Percentiles rank a stretch among this genome's conserved stretches.
Evolutionary conservation across 306 rosid genomes (phyloP).

Genomic region (Castanopsis chinensis): DNA sequence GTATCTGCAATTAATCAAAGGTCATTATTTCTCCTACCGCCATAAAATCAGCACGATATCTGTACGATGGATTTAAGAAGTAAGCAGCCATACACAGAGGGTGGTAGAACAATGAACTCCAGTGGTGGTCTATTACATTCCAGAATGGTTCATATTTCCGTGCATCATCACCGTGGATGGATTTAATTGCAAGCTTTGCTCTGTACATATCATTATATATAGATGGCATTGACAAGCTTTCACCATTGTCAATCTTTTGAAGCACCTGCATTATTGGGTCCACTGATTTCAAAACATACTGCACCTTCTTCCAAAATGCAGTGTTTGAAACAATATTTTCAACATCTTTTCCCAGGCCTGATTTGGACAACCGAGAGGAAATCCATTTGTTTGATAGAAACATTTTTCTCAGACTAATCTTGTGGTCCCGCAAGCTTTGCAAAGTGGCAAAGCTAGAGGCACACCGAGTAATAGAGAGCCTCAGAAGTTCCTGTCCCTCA

Average conservation of each 20-base stretch:
- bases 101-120: constrained; percentile 77
- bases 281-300: constrained; percentile 62
- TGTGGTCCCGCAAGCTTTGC: constrained; percentile 74
- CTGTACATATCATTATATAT: constrained; percentile 75
- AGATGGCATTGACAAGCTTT: constrained; percentile 72
- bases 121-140: constrained; percentile 76
- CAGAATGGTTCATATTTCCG: constrained; percentile 86
- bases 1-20: constrained; percentile 16
- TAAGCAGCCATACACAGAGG: constrained; percentile 89
- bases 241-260: constrained; percentile 63
- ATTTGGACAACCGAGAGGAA: constrained; percentile 64
- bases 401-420: constrained; percentile 67
- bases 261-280: constrained; percentile 82
- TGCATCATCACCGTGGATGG: constrained; percentile 60
- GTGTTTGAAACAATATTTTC: constrained; percentile 64
- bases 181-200: constrained; percentile 78
- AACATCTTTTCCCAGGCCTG: constrained; percentile 77
- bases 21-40: constrained; percentile 55
- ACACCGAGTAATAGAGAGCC: constrained; percentile 51
- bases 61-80: constrained; percentile 88
- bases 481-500: constrained; percentile 75
- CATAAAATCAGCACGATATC: constrained; percentile 74
- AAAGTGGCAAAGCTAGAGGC: constrained; percentile 86
- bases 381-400: constrained; percentile 84
- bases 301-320: constrained; percentile 86